Base-by-base conservation (phyloP, 2,329 filamentous ascomycete species). In the Xylariaceae sp. region DNA sequence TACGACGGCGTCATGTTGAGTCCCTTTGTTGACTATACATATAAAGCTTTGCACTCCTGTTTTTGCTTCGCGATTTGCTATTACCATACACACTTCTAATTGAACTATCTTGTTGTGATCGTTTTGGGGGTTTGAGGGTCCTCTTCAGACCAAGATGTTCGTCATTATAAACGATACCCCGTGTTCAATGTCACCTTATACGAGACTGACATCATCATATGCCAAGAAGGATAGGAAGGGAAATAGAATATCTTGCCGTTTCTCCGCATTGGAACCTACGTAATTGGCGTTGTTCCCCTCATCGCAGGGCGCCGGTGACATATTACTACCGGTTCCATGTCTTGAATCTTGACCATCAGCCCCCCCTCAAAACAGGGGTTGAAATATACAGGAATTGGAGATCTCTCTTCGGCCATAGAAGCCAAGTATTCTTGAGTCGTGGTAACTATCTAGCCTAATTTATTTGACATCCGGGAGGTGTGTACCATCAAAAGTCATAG, bases 1-100 rank as follows among this genome's bases (percentile, higher is more conserved):
- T 66, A 56, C 32, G 59, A 61, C 19, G 63, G 54, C 29, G 63
- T 45, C 62, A 67, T 65, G 12, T 42, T 5, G 43, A 45, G 9
- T 31, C 42, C 19, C 29, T 27, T 30, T 8, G 4, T 30, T 34
- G 32, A 5, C 32, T 3, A 9, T 11, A 11, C 35, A 11, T 11
- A 11, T 7, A 11, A 37, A 11, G 8, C 8, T 11, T 11, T 37
- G 35, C 6, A 5, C 8, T 34, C 32, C 8, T 34, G 32, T 34
- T 8, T 34, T 34, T 34, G 32, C 32, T 34, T 5, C 6, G 35
- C 8, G 35, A 11, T 11, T 37, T 37, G 35, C 35, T 11, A 11
- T 37, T 11, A 11, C 3, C 12, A 37, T 37, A 37, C 12, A 37
- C 8, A 37, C 35, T 37, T 3, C 8, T 70, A 42, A 30, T 27